These are phyloP conservation scores for Spergularia azorica DNA, from an alignment of 179 eudicot species.

Conservation along the genomic window DNA sequence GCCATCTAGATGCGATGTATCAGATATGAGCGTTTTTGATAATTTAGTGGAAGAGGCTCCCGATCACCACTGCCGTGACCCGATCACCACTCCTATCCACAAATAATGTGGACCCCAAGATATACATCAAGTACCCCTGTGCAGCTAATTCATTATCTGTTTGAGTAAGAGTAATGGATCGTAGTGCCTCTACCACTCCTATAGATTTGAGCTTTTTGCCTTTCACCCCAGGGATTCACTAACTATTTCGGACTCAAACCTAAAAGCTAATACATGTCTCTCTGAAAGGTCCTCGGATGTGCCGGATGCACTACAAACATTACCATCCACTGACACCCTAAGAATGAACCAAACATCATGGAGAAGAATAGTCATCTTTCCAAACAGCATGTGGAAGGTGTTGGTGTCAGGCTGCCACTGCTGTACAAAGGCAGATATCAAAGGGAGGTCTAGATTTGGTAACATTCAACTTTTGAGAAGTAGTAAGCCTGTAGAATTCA, in stretches of 20 bases:
- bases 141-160: neutral
- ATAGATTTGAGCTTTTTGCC: neutral
- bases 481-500: no score
- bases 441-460: neutral
- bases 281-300: no score
- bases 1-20: neutral
- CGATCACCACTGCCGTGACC: neutral
- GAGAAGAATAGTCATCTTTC: neutral
- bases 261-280: no score
- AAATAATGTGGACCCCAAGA: neutral
- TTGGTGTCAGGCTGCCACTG: neutral
- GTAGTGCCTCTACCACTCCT: neutral
- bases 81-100: neutral
- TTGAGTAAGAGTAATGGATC: neutral
- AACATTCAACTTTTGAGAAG: no score
- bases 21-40: neutral
- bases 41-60: neutral
- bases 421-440: conserved; percentile 3
- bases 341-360: neutral
- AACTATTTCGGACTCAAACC: no score
- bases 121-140: neutral
- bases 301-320: no score
- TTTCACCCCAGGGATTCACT: no score
- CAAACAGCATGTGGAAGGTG: neutral
- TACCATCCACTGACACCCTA: no score